Percentiles rank a stretch among this genome's conserved stretches.
These are phyloP conservation scores for Monosporozyma aerobia DNA, from an alignment of 805 yeast genomes.

Conservation along the genomic window DNA sequence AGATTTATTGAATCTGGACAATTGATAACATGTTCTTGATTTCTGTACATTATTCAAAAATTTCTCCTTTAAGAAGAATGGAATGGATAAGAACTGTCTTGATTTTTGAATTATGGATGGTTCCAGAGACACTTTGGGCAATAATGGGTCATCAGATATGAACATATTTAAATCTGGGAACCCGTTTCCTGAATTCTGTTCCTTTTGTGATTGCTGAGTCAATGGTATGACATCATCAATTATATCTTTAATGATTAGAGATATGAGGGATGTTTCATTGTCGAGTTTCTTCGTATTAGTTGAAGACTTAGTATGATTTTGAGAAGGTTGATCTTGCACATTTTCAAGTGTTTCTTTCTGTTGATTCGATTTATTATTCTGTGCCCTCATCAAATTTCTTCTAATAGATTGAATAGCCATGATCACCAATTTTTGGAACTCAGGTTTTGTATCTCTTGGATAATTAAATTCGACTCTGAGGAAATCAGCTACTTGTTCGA, in stretches of 20 bases:
- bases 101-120: neutral
- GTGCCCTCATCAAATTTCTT: constrained; percentile 69
- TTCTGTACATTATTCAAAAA: constrained; percentile 44
- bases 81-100: constrained; percentile 4
- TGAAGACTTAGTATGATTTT: constrained; percentile 28
- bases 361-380: constrained; percentile 24
- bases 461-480: constrained; percentile 72
- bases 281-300: constrained; percentile 63
- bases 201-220: constrained; percentile 14
- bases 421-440: constrained; percentile 76
- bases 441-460: constrained; percentile 23
- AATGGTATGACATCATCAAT: constrained; percentile 19
- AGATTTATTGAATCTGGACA: constrained; percentile 22
- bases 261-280: constrained; percentile 5
- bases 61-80: constrained; percentile 28
- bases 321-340: neutral
- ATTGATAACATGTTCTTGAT: constrained; percentile 48
- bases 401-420: constrained; percentile 93
- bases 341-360: neutral
- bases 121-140: neutral
- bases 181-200: neutral
- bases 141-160: neutral
- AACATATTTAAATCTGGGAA: constrained; percentile 1
- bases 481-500: constrained; percentile 64
- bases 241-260: constrained; percentile 9